Conservation (phyloP, 306 rosid genomes). For the Pterocarpus santalinus region DNA sequence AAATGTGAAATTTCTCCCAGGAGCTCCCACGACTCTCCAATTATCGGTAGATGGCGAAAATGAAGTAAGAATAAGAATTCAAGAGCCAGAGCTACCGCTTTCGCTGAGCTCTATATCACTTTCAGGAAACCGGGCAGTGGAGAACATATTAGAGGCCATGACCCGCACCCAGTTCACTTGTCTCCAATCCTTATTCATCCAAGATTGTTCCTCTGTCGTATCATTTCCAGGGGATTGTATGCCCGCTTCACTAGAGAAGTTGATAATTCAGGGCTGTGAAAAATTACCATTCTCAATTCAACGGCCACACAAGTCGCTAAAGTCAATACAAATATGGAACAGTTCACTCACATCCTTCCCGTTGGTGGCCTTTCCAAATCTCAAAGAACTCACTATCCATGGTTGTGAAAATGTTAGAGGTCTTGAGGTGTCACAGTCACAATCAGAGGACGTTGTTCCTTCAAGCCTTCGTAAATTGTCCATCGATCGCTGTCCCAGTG, state of each 20-base stretch:
- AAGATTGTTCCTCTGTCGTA: neutral
- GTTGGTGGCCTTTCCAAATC: neutral
- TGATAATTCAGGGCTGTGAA: neutral
- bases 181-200: neutral
- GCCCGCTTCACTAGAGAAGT: neutral
- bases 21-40: neutral
- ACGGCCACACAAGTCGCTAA: neutral
- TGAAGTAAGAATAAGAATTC: too few species aligned
- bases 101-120: neutral
- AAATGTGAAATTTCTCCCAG: neutral
- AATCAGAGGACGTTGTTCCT: neutral
- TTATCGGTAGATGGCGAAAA: neutral
- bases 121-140: neutral
- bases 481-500: neutral
- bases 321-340: rapidly evolving
- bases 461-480: neutral
- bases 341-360: neutral
- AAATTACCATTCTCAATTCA: neutral
- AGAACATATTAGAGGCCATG: neutral
- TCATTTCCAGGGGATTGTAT: neutral
- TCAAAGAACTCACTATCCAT: rapidly evolving
- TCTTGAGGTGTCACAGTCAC: neutral
- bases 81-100: too few species aligned
- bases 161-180: neutral
- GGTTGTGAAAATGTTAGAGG: neutral